phyloP scores from a whole-genome alignment of 2,329 filamentous ascomycete genomes.

The Lecanosticta acicola region DNA sequence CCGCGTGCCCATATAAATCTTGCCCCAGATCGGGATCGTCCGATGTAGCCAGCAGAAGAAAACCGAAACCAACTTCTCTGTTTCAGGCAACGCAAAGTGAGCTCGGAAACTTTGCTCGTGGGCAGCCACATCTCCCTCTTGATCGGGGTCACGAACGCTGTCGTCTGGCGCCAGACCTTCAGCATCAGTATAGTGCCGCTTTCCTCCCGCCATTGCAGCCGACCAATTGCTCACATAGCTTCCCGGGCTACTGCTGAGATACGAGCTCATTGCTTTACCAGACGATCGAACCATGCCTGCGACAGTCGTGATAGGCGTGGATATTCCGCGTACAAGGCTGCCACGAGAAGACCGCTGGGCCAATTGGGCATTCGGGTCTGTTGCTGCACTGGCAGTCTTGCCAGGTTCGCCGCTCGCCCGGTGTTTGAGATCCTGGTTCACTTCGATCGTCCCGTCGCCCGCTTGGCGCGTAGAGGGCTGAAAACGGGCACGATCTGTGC shows the following conservation, averaged over 20 bases:
- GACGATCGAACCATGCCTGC: constrained; percentile 46
- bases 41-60: constrained; percentile 92
- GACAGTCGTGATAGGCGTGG: constrained; percentile 18
- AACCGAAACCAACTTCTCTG: constrained; percentile 77
- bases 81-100: constrained; percentile 82
- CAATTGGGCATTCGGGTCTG: constrained; percentile 4
- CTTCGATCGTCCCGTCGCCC: constrained; percentile 16
- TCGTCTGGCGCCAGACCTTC: constrained; percentile 63
- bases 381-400: constrained; percentile 10
- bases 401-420: constrained; percentile 14
- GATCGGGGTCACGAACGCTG: constrained; percentile 49
- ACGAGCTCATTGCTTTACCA: constrained; percentile 62
- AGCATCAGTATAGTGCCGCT: constrained; percentile 77
- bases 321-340: constrained; percentile 18
- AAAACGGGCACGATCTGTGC: constrained; percentile 22
- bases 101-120: constrained; percentile 68
- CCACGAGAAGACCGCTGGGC: constrained; percentile 10
- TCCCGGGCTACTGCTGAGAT: constrained; percentile 82
- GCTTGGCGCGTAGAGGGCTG: constrained; percentile 28
- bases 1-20: constrained; percentile 85
- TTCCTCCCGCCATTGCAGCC: constrained; percentile 90
- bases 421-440: constrained; percentile 4
- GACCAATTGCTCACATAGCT: constrained; percentile 95
- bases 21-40: constrained; percentile 87
- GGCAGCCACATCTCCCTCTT: constrained; percentile 49